Evolutionary conservation across 495 filamentous ascomycete species (phyloP), one percentile per base, ranked within the genome.

Genomic region (Penicillium macrosclerotiorum): DNA sequence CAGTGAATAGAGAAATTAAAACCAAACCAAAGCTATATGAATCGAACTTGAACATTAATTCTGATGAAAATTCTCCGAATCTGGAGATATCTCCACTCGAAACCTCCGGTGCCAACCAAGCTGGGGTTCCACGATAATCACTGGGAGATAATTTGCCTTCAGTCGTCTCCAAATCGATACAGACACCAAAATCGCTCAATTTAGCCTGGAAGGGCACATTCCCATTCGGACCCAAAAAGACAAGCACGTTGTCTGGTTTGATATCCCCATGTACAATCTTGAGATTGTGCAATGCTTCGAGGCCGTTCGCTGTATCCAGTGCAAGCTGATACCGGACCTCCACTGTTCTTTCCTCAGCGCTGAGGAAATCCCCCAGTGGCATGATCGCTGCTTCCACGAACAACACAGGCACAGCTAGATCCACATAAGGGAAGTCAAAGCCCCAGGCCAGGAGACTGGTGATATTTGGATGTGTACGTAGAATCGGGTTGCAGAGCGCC

Each of bases 201-300:
- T 65, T 65, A 8, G 60, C 62, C 4, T 47, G 37, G 26, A 54
- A 63, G 9, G 57, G 57, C 1, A 59, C 45, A n/a, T 50, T 50
- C 3, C 49, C 47, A 41, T 39, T 36, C 12, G 35, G 30, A 17
- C 48, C 27, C 6, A 31, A 17, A 34, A 70, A 67, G 20, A 69
- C 58, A 20, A 72, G 60, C 12, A 72, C 55, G 32, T 72, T 72
- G 9, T 61, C 57, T 3, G 67, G 63, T 24, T 72, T 72, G 25
- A 72, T 52, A 38, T 72, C 67, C 4, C 67, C 65, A 38, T 72
- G 68, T 14, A 92, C 86, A 53, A 92, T 90, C 14, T 84, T 74
- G 25, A 90, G 72, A 25, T 74, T 76, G 65, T 92, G 88, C 11
- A 92, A 68, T 59, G 89, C 84, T 51, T 80, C 75, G 18, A 91